Percentiles rank a stretch among this genome's conserved stretches.
Evolutionary conservation across 495 filamentous ascomycete species (phyloP).

Genomic region (Penicillium ochrochloron): DNA sequence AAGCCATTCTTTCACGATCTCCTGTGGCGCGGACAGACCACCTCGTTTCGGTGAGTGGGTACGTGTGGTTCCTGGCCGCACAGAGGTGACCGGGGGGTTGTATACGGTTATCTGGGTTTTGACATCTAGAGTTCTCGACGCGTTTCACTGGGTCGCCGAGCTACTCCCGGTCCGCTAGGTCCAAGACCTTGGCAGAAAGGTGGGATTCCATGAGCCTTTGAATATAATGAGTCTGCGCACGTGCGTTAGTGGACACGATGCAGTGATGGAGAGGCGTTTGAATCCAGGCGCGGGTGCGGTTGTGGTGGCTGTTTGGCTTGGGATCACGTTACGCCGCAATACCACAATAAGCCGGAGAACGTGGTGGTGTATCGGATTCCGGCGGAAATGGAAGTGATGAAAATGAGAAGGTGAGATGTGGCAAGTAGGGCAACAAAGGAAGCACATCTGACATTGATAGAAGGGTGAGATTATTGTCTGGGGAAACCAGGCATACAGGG

Average conservation of each 20-base stretch:
- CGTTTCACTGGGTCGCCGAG: conserved; percentile 14
- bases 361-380: conserved; percentile 21
- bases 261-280: conserved; percentile 53
- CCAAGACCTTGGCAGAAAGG: conserved; percentile 20
- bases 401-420: not conserved
- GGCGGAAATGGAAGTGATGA: conserved; percentile 11
- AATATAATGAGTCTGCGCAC: conserved; percentile 26
- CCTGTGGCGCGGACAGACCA: conserved; percentile 21
- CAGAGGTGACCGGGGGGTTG: conserved; percentile 4
- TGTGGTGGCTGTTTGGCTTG: conserved; percentile 54
- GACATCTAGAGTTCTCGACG: conserved; percentile 4
- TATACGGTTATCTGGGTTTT: conserved; percentile 14
- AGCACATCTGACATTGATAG: not conserved
- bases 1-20: conserved; percentile 14
- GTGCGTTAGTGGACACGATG: conserved; percentile 40
- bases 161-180: conserved; percentile 20
- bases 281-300: conserved; percentile 39
- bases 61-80: conserved; percentile 10
- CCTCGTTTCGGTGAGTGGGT: conserved; percentile 19
- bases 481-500: not conserved
- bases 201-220: conserved; percentile 29
- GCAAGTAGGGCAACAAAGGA: not conserved
- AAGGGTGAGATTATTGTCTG: not conserved
- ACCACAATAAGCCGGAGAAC: conserved; percentile 12
- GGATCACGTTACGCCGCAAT: conserved; percentile 13